These are phyloP conservation scores for Mycena amicta DNA, from an alignment of 768 basidiomycete genomes.

Conservation along the genomic window DNA sequence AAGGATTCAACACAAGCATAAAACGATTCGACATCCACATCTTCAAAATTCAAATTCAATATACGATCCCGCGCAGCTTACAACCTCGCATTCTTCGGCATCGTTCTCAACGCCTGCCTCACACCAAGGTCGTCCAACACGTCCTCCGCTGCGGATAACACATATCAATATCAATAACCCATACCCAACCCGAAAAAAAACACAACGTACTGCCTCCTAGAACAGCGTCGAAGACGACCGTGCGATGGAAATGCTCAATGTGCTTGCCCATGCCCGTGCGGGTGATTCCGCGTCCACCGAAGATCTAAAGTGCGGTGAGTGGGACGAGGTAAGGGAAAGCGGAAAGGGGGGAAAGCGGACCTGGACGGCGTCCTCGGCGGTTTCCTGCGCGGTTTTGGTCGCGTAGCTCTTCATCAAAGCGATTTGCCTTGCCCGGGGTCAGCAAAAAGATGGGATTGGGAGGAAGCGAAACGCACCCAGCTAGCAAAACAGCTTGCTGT, in stretches of 20 bases:
- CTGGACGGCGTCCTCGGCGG: slow-evolving; percentile 60
- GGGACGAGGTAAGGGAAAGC: no score
- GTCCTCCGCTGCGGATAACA: not conserved
- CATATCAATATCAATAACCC: no score
- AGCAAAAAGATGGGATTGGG: not conserved
- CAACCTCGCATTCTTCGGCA: slow-evolving; percentile 40
- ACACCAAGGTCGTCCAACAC: slow-evolving; percentile 50
- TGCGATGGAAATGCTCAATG: slow-evolving; percentile 51
- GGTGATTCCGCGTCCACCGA: slow-evolving; percentile 86
- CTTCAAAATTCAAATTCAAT: no score
- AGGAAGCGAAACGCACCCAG: not conserved
- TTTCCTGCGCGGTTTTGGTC: not conserved
- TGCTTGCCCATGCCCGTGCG: slow-evolving; percentile 68
- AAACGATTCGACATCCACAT: no score
- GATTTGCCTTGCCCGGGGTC: not conserved
- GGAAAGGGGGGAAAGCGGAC: slow-evolving; percentile 21
- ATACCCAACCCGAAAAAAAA: no score
- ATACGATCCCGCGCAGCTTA: no score
- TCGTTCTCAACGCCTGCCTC: slow-evolving; percentile 56
- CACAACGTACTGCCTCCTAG: slow-evolving; percentile 26
- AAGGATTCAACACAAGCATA: no score
- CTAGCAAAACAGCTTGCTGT: slow-evolving; percentile 52
- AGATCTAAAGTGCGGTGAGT: slow-evolving; percentile 34
- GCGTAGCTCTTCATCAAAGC: not conserved
- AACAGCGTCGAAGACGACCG: slow-evolving; percentile 36